Percentiles rank a stretch among this genome's conserved stretches.
These are phyloP conservation scores for Phytophthora pistaciae DNA, from an alignment of 352 stramenopile genomes.

Conservation along the genomic window DNA sequence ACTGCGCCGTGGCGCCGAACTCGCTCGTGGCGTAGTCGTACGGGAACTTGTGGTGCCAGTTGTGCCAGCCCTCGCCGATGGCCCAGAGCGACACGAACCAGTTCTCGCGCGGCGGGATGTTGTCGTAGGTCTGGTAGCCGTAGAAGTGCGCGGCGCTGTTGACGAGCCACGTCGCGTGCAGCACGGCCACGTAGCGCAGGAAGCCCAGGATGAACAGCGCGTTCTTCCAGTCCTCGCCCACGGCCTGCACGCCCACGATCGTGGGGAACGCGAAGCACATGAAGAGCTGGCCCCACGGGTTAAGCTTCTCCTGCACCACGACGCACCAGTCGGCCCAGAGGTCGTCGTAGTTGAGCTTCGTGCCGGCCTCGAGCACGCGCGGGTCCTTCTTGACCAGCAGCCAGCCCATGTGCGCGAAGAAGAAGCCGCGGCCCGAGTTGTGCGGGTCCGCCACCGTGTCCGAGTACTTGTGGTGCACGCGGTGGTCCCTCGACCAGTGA, in stretches of 20 bases:
- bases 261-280: constrained; percentile 98
- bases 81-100: constrained; percentile 96
- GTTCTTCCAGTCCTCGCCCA: constrained; percentile 95
- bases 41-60: constrained; percentile 99
- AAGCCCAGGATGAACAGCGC: constrained; percentile 97
- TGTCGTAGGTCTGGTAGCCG: constrained; percentile 97
- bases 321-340: constrained; percentile 97
- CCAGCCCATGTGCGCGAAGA: constrained; percentile 99
- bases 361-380: constrained; percentile 88
- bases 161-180: constrained; percentile 99
- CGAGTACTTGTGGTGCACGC: constrained; percentile 99
- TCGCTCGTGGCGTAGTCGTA: constrained; percentile 99
- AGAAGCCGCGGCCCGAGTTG: constrained; percentile 98
- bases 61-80: constrained; percentile 98
- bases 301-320: constrained; percentile 96
- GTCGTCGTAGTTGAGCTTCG: constrained; percentile 97
- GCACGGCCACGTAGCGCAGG: constrained; percentile 94
- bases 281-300: constrained; percentile 98
- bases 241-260: constrained; percentile 86
- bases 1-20: constrained; percentile 96
- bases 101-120: constrained; percentile 97
- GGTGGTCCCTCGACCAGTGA: constrained; percentile 98
- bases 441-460: constrained; percentile 96
- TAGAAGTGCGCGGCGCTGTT: constrained; percentile 99
- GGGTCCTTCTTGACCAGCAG: constrained; percentile 98